phyloP scores from a whole-genome alignment of 306 rosid species.

The Vachellia collinsii region DNA sequence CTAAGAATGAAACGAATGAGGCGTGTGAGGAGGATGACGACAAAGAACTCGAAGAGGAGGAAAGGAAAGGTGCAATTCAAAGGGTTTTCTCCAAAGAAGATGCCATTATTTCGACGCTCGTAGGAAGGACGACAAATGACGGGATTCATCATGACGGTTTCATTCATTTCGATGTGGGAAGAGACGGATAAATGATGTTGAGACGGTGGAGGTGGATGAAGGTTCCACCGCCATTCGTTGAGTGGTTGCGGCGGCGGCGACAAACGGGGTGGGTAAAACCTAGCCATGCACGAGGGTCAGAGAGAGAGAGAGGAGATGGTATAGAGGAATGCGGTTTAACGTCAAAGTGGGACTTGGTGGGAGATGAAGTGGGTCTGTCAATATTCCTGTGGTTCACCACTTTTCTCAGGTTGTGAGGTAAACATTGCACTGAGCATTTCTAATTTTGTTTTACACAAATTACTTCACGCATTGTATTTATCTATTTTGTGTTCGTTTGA shows the following conservation, averaged over 20 bases:
- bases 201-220: neutral
- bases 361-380: slow-evolving; percentile 26
- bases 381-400: slow-evolving; percentile 38
- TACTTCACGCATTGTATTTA: neutral
- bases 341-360: slow-evolving; percentile 54
- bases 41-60: slow-evolving; percentile 47
- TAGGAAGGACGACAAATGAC: neutral
- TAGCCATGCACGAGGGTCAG: slow-evolving; percentile 54
- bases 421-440: slow-evolving; percentile 12
- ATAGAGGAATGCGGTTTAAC: slow-evolving; percentile 52
- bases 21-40: slow-evolving; percentile 43
- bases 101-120: neutral
- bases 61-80: slow-evolving; percentile 43
- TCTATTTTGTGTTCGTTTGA: neutral
- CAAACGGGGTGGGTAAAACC: slow-evolving; percentile 42
- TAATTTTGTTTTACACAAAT: neutral
- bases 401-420: slow-evolving; percentile 39
- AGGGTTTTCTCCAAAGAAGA: slow-evolving; percentile 57
- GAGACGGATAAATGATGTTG: neutral
- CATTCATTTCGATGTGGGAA: neutral
- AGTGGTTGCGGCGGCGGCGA: slow-evolving; percentile 19
- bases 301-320: slow-evolving; percentile 7
- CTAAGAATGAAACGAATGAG: slow-evolving; percentile 53
- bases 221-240: slow-evolving; percentile 30
- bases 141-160: neutral